These are phyloP conservation scores for Rhodotorula diobovata DNA, from an alignment of 768 basidiomycete genomes.

Conservation along the genomic window DNA sequence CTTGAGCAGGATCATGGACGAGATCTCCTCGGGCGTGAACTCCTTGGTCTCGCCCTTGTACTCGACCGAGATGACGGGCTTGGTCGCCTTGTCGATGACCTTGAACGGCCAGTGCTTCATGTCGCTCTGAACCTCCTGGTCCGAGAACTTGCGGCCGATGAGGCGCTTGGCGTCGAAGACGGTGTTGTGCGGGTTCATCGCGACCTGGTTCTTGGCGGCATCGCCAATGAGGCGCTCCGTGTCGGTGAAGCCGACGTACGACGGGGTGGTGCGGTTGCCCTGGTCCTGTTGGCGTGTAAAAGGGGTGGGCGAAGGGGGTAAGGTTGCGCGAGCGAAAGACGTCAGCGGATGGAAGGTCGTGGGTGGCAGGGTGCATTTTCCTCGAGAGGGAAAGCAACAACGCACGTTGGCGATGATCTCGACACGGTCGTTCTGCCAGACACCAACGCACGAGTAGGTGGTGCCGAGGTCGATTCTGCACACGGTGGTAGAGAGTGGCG, in stretches of 20 bases:
- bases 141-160: constrained; percentile 83
- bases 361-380: no score
- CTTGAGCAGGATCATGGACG: constrained; percentile 62
- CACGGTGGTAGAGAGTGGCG: not conserved
- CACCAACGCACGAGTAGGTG: constrained; percentile 52
- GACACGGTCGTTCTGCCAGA: constrained; percentile 51
- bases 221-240: constrained; percentile 94
- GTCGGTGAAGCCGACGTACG: constrained; percentile 54
- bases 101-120: constrained; percentile 53
- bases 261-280: constrained; percentile 53
- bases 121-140: constrained; percentile 53
- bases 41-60: constrained; percentile 59
- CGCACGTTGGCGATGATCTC: constrained; percentile 50
- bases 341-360: constrained; percentile 1
- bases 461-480: constrained; percentile 44
- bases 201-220: constrained; percentile 97
- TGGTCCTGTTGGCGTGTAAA: constrained; percentile 44
- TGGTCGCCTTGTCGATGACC: constrained; percentile 51
- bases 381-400: not conserved
- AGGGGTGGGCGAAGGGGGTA: not conserved
- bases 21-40: constrained; percentile 63
- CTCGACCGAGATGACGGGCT: constrained; percentile 56
- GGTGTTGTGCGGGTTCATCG: constrained; percentile 95
- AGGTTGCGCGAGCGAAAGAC: not conserved
- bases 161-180: constrained; percentile 98